Evolutionary conservation across 192 early-diverging fungal species (phyloP).

Genomic region (Ambispora gerdemannii): DNA sequence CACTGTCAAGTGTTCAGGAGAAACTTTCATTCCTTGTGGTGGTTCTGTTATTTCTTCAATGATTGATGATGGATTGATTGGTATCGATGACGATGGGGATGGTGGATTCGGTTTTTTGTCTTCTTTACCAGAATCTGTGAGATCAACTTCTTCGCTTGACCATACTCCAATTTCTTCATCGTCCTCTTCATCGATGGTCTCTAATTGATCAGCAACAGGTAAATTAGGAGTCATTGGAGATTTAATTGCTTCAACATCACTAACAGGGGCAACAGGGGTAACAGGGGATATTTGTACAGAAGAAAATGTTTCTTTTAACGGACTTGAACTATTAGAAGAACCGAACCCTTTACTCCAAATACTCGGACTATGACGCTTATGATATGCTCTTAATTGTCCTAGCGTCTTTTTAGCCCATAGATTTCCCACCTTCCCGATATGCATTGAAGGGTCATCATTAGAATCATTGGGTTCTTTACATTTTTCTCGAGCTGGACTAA

Average conservation of each 20-base stretch:
- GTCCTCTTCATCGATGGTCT: slow-evolving; percentile 27
- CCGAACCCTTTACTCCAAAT: slow-evolving; percentile 23
- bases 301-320: slow-evolving; percentile 25
- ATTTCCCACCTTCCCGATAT: slow-evolving; percentile 31
- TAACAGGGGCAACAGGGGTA: slow-evolving; percentile 1
- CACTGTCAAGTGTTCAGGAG: slow-evolving; percentile 25
- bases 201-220: slow-evolving; percentile 4
- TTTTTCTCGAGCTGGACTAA: slow-evolving; percentile 29
- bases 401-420: slow-evolving; percentile 30
- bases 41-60: slow-evolving; percentile 11
- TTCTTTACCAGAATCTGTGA: slow-evolving; percentile 14
- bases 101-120: not conserved
- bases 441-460: slow-evolving; percentile 21
- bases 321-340: not conserved
- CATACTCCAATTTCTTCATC: slow-evolving; percentile 31
- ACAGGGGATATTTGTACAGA: not conserved
- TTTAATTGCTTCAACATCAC: slow-evolving; percentile 23
- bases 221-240: not conserved
- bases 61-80: not conserved
- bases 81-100: not conserved
- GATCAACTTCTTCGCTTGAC: slow-evolving; percentile 32
- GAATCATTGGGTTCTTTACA: not conserved
- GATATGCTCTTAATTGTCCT: slow-evolving; percentile 30
- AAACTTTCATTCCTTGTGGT: slow-evolving; percentile 25
- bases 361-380: slow-evolving; percentile 30